Conservation (phyloP, 495 filamentous ascomycete species). For the Chaetomium cochliodes region DNA sequence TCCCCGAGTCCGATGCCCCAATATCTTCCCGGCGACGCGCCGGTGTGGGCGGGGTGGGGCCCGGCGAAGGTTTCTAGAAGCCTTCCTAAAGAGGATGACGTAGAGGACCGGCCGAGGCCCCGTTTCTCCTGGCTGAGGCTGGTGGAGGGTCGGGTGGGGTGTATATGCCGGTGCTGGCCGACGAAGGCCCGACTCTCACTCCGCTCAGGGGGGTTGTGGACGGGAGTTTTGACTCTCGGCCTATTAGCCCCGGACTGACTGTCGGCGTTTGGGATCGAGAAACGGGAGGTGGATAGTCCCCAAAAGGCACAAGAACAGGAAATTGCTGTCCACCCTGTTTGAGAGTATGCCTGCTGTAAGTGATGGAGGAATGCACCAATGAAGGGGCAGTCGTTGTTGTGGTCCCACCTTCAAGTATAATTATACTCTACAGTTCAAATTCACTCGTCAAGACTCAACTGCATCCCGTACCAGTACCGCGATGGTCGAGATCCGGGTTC, state of each 20-base stretch:
- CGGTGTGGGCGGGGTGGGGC: neutral
- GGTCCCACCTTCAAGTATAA: neutral
- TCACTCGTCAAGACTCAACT: neutral
- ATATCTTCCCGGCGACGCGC: neutral
- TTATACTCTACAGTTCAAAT: neutral
- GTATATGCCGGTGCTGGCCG: conserved; percentile 18
- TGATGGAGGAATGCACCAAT: neutral
- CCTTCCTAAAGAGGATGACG: neutral
- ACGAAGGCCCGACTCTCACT: conserved; percentile 16
- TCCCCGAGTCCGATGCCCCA: neutral
- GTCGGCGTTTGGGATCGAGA: neutral
- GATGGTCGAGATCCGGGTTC: neutral
- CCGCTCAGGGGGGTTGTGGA: neutral
- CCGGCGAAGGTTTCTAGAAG: conserved; percentile 10
- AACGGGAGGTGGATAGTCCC: too few species aligned
- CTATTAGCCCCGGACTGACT: neutral
- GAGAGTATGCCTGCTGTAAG: neutral
- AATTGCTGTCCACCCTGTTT: neutral
- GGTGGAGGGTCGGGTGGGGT: neutral
- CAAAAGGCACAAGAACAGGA: neutral
- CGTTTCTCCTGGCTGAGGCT: neutral
- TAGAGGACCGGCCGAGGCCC: neutral
- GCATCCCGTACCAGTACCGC: neutral
- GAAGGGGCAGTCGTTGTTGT: neutral
- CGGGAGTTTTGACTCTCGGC: neutral